Evolutionary conservation across 139 green algal genomes (phyloP).

Genomic region (Choricystis sp.): DNA sequence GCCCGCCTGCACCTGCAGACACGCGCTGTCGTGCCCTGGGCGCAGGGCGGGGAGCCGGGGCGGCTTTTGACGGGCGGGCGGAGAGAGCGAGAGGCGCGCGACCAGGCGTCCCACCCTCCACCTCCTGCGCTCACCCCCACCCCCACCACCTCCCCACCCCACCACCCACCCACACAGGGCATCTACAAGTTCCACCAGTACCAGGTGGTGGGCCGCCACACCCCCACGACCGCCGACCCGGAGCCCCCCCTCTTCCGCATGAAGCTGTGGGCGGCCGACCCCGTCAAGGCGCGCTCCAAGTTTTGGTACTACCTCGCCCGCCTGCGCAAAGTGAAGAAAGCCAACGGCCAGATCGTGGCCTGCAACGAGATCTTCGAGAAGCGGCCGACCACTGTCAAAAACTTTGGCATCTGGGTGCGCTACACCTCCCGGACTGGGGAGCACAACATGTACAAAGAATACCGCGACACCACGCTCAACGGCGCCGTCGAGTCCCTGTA

Average conservation of each 20-base stretch:
- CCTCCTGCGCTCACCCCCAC: too few relatives aligned
- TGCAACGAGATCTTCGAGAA: conserved; percentile 97
- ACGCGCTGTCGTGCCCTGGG: too few relatives aligned
- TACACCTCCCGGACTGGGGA: conserved; percentile 90
- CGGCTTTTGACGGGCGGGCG: too few relatives aligned
- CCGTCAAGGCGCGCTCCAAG: conserved; percentile 86
- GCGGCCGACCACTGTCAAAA: conserved; percentile 91
- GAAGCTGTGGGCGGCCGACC: conserved; percentile 96
- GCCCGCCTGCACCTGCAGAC: too few relatives aligned
- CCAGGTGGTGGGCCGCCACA: conserved; percentile 92
- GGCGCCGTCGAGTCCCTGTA: conserved; percentile 90
- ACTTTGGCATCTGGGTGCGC: conserved; percentile 98
- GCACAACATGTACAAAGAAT: conserved; percentile 99
- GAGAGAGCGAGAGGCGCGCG: too few relatives aligned
- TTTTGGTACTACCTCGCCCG: conserved; percentile 99
- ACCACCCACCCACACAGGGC: conserved; percentile 28
- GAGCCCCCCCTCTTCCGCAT: conserved; percentile 92
- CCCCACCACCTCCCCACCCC: background rate
- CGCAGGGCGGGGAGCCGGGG: too few relatives aligned
- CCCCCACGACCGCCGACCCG: conserved; percentile 73
- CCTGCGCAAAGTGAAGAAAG: conserved; percentile 96
- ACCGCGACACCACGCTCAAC: conserved; percentile 96
- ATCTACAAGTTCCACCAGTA: conserved; percentile 93
- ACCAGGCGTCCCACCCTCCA: too few relatives aligned
- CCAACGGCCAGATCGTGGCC: conserved; percentile 94